Evolutionary conservation across 306 rosid genomes (phyloP).

Genomic region (Benincasa hispida): DNA sequence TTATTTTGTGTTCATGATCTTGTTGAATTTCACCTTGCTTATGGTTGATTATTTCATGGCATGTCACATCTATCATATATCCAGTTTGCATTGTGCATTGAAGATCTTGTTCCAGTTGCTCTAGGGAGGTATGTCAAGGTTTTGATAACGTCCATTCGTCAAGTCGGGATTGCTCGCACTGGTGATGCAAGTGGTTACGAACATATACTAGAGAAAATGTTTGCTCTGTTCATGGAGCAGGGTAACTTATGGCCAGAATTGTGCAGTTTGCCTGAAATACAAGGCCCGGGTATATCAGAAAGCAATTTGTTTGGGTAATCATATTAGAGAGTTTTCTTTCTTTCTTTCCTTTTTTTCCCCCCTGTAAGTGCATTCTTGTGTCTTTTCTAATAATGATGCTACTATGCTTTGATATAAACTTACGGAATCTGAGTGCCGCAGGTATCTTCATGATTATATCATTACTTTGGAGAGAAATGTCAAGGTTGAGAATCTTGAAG

Average conservation of each 20-base stretch:
- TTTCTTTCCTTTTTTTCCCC: neutral
- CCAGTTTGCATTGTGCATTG: slow-evolving; percentile 92
- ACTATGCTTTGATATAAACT: neutral
- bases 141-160: slow-evolving; percentile 46
- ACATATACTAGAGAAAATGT: slow-evolving; percentile 65
- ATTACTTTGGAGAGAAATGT: slow-evolving; percentile 55
- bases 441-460: slow-evolving; percentile 78
- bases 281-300: slow-evolving; percentile 55
- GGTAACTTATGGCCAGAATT: slow-evolving; percentile 93
- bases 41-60: neutral
- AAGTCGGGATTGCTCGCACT: slow-evolving; percentile 33
- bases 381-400: neutral
- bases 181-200: slow-evolving; percentile 37
- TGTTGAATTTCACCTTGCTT: neutral
- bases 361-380: neutral
- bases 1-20: neutral
- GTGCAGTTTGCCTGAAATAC: slow-evolving; percentile 72
- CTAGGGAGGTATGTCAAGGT: slow-evolving; percentile 72
- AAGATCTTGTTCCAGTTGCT: slow-evolving; percentile 94
- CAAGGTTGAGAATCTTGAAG: slow-evolving; percentile 78
- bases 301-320: slow-evolving; percentile 61
- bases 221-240: slow-evolving; percentile 85
- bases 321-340: neutral
- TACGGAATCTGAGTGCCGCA: slow-evolving; percentile 18
- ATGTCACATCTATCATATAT: slow-evolving; percentile 18